Conservation (phyloP, 768 basidiomycete species). For the Mycena galericulata region DNA sequence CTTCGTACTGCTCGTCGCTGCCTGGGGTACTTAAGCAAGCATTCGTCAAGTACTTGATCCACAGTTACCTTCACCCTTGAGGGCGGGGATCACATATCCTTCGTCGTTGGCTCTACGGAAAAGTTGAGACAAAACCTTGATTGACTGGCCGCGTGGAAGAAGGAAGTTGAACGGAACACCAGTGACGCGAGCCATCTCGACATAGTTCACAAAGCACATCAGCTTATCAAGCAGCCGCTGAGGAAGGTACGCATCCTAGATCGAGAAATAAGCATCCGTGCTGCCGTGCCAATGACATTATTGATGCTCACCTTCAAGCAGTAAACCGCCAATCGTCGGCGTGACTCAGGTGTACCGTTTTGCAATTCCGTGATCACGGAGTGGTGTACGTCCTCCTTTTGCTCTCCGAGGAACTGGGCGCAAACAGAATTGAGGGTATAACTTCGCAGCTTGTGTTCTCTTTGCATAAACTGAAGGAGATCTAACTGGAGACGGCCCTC, state of each 20-base stretch:
- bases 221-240: constrained; percentile 96
- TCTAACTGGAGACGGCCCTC: constrained; percentile 97
- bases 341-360: constrained; percentile 94
- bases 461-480: constrained; percentile 97
- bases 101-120: constrained; percentile 93
- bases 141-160: constrained; percentile 94
- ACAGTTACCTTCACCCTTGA: constrained; percentile 83
- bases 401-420: constrained; percentile 96
- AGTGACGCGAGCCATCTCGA: constrained; percentile 99
- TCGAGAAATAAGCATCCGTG: not conserved
- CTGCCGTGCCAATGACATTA: constrained; percentile 4
- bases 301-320: constrained; percentile 85
- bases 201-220: constrained; percentile 99
- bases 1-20: constrained; percentile 96
- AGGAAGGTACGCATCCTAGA: constrained; percentile 96
- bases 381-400: constrained; percentile 99
- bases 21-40: constrained; percentile 57
- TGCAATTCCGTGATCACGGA: constrained; percentile 98
- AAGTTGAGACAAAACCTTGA: constrained; percentile 97
- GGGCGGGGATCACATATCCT: constrained; percentile 88
- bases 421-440: constrained; percentile 99
- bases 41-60: not conserved
- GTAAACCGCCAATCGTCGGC: constrained; percentile 94
- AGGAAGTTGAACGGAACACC: constrained; percentile 99
- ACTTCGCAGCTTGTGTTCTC: constrained; percentile 96